phyloP scores from a whole-genome alignment of 202 grass and related monocot genomes.

The Cymbopogon flexuosus region DNA sequence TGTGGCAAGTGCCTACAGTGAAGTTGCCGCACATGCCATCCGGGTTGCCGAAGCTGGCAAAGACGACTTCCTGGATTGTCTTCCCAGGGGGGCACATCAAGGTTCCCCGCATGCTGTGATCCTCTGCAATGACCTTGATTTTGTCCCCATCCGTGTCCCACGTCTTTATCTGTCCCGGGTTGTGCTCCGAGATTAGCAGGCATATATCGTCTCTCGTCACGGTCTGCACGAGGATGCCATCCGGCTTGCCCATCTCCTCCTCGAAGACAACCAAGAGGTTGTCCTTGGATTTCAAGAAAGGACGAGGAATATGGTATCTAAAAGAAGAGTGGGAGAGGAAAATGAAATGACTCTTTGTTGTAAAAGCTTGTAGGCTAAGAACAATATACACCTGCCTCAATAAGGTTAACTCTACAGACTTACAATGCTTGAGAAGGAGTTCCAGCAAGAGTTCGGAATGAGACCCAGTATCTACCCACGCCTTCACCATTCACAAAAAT shows the following conservation, averaged over 20 bases:
- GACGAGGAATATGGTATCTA: constrained; percentile 73
- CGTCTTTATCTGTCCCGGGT: constrained; percentile 51
- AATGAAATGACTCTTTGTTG: constrained; percentile 17
- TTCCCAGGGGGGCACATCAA: constrained; percentile 55
- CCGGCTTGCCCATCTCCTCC: constrained; percentile 66
- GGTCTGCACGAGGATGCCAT: constrained; percentile 52
- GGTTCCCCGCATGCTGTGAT: constrained; percentile 37
- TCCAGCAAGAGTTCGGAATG: constrained; percentile 48
- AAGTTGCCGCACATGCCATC: constrained; percentile 65
- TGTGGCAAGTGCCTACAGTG: constrained; percentile 57
- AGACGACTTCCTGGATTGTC: constrained; percentile 59
- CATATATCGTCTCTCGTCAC: constrained; percentile 89
- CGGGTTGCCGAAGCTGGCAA: constrained; percentile 85
- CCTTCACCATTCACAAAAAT: constrained; percentile 66
- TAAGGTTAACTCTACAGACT: constrained; percentile 43
- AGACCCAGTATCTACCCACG: constrained; percentile 70
- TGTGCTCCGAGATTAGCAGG: constrained; percentile 51
- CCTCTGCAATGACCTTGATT: constrained; percentile 49
- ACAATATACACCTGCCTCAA: background rate
- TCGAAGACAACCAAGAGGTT: constrained; percentile 86
- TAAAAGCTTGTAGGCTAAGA: constrained; percentile 6
- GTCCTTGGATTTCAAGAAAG: constrained; percentile 68
- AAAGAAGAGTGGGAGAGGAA: background rate
- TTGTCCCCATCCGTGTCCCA: constrained; percentile 40
- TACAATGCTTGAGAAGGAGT: constrained; percentile 74